Evolutionary conservation across 2,329 filamentous ascomycete species (phyloP).

Genomic region (Phoma sp.): DNA sequence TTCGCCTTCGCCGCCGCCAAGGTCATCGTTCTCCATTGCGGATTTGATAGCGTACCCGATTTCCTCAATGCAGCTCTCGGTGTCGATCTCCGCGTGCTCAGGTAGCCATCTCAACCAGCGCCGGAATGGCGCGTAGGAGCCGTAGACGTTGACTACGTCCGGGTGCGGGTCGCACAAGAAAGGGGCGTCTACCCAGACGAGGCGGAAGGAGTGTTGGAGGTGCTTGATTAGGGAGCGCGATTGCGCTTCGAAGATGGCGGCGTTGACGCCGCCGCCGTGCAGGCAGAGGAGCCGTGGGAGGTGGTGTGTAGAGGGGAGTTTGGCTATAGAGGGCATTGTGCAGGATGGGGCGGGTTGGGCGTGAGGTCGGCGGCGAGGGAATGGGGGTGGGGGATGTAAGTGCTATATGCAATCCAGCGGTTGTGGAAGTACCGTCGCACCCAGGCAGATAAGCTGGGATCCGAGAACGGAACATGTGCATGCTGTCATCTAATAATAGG

Average conservation of each 20-base stretch:
- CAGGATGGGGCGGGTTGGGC: neutral
- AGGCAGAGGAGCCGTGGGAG: conserved; percentile 76
- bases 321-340: conserved; percentile 20
- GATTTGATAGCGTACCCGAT: conserved; percentile 53
- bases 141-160: conserved; percentile 69
- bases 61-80: conserved; percentile 55
- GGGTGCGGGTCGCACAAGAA: conserved; percentile 67
- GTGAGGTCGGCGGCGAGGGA: no score
- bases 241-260: conserved; percentile 71
- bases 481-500: conserved; percentile 15
- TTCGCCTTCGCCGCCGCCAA: conserved; percentile 48
- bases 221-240: conserved; percentile 61
- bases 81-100: conserved; percentile 61
- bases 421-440: neutral
- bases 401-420: no score
- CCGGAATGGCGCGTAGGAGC: conserved; percentile 68
- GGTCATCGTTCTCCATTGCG: conserved; percentile 54
- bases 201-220: conserved; percentile 66
- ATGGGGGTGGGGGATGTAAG: no score
- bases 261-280: conserved; percentile 79
- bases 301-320: conserved; percentile 33
- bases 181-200: conserved; percentile 75
- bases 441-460: neutral
- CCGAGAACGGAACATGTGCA: neutral
- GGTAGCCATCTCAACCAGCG: conserved; percentile 69